Evolutionary conservation across 352 stramenopile species (phyloP).

Genomic region (Phytopythium delawarense): DNA sequence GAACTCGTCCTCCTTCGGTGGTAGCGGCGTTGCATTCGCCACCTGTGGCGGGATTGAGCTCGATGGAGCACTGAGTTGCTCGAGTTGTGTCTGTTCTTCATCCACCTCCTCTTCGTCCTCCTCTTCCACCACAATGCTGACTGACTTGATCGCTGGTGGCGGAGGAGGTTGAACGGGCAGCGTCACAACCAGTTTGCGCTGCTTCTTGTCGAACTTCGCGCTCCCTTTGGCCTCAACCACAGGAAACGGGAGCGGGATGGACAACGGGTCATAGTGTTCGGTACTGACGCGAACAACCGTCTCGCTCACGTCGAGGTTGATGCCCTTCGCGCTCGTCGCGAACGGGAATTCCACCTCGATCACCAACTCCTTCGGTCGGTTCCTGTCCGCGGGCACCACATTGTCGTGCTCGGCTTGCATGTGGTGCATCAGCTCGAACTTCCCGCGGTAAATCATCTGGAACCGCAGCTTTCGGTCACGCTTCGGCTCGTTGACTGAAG

Average conservation of each 20-base stretch:
- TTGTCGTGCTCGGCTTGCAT: constrained; percentile 50
- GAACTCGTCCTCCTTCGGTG: constrained; percentile 37
- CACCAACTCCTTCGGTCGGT: constrained; percentile 60
- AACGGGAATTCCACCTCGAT: constrained; percentile 62
- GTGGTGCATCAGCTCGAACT: constrained; percentile 72
- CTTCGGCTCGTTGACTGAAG: constrained; percentile 1
- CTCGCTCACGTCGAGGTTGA: constrained; percentile 72
- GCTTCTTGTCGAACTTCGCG: constrained; percentile 84
- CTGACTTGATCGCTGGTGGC: constrained; percentile 16
- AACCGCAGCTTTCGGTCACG: constrained; percentile 27
- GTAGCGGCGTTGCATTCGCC: too few species aligned
- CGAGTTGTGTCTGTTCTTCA: constrained; percentile 8
- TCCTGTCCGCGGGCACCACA: constrained; percentile 22
- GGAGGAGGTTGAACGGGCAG: constrained; percentile 68
- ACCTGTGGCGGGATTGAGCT: constrained; percentile 11
- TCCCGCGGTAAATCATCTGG: constrained; percentile 58
- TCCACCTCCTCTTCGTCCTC: constrained; percentile 25
- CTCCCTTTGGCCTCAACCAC: constrained; percentile 73
- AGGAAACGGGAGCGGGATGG: constrained; percentile 62
- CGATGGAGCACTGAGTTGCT: not conserved
- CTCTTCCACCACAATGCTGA: constrained; percentile 38
- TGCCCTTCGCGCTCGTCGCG: constrained; percentile 41
- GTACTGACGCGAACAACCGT: constrained; percentile 32
- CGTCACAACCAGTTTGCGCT: constrained; percentile 65
- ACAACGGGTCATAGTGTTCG: constrained; percentile 44